These are phyloP conservation scores for Emericellopsis atlantica DNA, from an alignment of 2,329 filamentous ascomycete genomes.

Conservation along the genomic window DNA sequence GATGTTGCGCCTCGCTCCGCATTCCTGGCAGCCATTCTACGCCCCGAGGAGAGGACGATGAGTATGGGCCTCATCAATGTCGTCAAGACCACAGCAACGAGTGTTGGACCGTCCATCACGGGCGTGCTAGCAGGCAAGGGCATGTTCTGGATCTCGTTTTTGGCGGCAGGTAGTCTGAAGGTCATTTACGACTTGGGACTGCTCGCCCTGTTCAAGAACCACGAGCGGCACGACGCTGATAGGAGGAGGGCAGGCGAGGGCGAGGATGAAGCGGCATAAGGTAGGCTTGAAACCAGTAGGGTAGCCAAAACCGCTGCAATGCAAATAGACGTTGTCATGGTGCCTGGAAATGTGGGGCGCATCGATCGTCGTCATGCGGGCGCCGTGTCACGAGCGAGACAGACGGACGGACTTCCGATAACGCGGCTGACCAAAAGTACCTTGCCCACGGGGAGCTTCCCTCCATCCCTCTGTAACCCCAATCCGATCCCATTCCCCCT, in stretches of 20 bases:
- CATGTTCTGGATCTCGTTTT: conserved; percentile 50
- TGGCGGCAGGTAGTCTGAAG: conserved; percentile 50
- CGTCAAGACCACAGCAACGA: conserved; percentile 52
- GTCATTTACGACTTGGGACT: conserved; percentile 46
- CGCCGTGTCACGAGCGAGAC: background rate
- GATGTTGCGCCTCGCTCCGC: conserved; percentile 58
- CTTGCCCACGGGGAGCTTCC: too few relatives aligned
- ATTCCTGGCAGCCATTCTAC: conserved; percentile 54
- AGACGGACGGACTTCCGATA: too few relatives aligned
- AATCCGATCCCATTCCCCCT: too few relatives aligned
- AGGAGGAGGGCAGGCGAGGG: background rate
- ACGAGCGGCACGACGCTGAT: background rate
- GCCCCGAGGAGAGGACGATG: conserved; percentile 53
- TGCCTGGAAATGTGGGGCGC: too few relatives aligned
- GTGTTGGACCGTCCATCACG: conserved; percentile 48
- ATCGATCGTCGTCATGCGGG: background rate
- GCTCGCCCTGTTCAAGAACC: conserved; percentile 30
- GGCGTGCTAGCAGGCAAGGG: conserved; percentile 45
- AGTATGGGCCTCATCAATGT: conserved; percentile 61
- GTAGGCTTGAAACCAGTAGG: too few relatives aligned
- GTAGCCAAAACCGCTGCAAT: too few relatives aligned
- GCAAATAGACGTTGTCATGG: too few relatives aligned
- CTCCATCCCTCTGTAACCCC: too few relatives aligned
- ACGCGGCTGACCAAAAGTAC: too few relatives aligned
- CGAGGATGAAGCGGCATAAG: too few relatives aligned